Evolutionary conservation across 345 rosid species (phyloP).

Genomic region (Stellera chamaejasme): DNA sequence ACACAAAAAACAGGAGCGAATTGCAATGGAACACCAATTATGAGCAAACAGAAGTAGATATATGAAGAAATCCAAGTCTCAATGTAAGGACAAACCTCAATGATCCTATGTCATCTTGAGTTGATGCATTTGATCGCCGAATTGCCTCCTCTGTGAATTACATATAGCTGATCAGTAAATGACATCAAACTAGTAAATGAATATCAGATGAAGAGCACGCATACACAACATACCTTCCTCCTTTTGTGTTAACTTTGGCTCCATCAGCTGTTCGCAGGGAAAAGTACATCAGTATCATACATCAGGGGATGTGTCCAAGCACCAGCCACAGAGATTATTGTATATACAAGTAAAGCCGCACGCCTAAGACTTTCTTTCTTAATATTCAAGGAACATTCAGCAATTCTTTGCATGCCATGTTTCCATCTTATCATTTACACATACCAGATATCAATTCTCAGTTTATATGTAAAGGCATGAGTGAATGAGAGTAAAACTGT

Average conservation of each 20-base stretch:
- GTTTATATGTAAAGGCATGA: no score
- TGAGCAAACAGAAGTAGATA: background rate
- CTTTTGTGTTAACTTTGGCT: constrained; percentile 63
- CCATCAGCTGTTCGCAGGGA: constrained; percentile 50
- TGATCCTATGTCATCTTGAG: constrained; percentile 45
- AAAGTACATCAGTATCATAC: constrained; percentile 14
- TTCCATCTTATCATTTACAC: no score
- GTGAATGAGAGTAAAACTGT: no score
- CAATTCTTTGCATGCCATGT: no score
- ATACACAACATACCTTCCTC: constrained; percentile 62
- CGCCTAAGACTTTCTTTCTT: background rate
- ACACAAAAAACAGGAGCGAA: background rate
- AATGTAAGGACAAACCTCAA: constrained; percentile 46
- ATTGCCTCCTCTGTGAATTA: constrained; percentile 58
- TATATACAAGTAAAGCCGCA: background rate
- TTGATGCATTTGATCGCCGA: constrained; percentile 63
- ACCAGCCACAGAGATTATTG: background rate
- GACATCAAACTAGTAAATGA: constrained; percentile 7
- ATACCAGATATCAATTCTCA: no score
- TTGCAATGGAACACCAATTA: background rate
- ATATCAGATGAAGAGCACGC: background rate
- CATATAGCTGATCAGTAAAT: constrained; percentile 1
- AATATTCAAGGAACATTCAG: no score
- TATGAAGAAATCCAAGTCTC: background rate
- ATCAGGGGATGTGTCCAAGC: background rate